These are phyloP conservation scores for Penicillium nordicum DNA, from an alignment of 2,329 filamentous ascomycete species.

Conservation along the genomic window DNA sequence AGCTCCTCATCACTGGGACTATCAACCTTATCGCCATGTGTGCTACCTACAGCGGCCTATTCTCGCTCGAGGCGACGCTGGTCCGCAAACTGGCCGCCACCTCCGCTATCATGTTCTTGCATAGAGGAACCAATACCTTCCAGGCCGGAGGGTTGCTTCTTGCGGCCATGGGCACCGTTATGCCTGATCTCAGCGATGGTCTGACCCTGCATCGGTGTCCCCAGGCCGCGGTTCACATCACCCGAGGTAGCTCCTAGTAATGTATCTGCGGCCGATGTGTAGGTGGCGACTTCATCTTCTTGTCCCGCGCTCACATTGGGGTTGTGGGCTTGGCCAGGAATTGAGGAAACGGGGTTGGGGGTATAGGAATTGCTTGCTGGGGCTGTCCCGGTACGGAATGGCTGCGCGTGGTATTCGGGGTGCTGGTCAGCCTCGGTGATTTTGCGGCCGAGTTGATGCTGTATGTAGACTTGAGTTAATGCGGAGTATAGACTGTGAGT, in stretches of 20 bases:
- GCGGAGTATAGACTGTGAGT: conserved; percentile 4
- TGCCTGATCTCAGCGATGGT: conserved; percentile 48
- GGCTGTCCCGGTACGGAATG: conserved; percentile 60
- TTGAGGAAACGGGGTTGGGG: conserved; percentile 34
- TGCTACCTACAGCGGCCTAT: not conserved
- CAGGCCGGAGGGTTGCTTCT: conserved; percentile 42
- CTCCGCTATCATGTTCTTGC: conserved; percentile 21
- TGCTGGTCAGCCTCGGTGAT: conserved; percentile 54
- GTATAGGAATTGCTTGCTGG: conserved; percentile 51
- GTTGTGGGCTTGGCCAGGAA: conserved; percentile 40
- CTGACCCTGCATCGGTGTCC: conserved; percentile 51
- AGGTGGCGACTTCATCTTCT: conserved; percentile 40
- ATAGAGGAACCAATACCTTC: conserved; percentile 43
- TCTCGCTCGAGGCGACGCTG: conserved; percentile 32
- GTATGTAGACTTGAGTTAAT: conserved; percentile 11
- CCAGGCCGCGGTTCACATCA: conserved; percentile 53
- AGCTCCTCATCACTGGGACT: not conserved
- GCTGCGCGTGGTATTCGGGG: conserved; percentile 63
- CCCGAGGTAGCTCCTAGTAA: conserved; percentile 52
- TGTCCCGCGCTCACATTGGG: conserved; percentile 37
- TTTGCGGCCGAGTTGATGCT: conserved; percentile 64
- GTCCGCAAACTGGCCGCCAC: conserved; percentile 24
- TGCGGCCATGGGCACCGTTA: conserved; percentile 43
- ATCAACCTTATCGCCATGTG: not conserved
- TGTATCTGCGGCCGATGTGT: conserved; percentile 46